A percentile compares a stretch with the other conserved stretches of the same genome.
These are phyloP conservation scores for Xylaria sp. DNA, from an alignment of 495 filamentous ascomycete species.

Conservation along the genomic window DNA sequence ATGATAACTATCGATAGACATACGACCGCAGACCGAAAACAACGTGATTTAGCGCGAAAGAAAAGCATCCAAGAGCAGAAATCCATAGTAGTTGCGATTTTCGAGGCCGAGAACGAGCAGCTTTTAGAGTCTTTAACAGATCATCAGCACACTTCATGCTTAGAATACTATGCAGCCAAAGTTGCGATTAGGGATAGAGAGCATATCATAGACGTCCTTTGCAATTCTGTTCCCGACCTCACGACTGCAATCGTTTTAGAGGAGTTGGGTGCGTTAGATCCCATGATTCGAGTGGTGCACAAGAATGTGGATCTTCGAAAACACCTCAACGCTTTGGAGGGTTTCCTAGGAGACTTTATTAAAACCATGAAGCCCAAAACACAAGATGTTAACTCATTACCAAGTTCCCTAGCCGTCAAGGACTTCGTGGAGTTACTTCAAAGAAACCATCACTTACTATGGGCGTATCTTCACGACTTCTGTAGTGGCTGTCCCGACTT, in stretches of 20 bases:
- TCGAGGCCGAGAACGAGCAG: slow-evolving; percentile 42
- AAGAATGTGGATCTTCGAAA: slow-evolving; percentile 68
- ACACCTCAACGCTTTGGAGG: slow-evolving; percentile 62
- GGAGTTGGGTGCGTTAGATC: slow-evolving; percentile 65
- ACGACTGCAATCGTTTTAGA: slow-evolving; percentile 65
- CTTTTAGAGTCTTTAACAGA: slow-evolving; percentile 50
- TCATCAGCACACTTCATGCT: slow-evolving; percentile 58
- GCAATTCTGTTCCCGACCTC: slow-evolving; percentile 64
- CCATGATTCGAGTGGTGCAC: slow-evolving; percentile 68
- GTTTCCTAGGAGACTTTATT: slow-evolving; percentile 68
- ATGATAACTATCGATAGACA: slow-evolving; percentile 58
- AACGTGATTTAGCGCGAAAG: slow-evolving; percentile 56
- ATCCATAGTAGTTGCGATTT: slow-evolving; percentile 62
- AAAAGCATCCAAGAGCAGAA: slow-evolving; percentile 42
- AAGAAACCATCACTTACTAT: slow-evolving; percentile 59
- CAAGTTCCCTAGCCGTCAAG: slow-evolving; percentile 60
- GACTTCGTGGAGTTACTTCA: slow-evolving; percentile 66
- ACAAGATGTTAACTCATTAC: slow-evolving; percentile 15
- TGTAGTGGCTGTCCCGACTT: slow-evolving; percentile 67
- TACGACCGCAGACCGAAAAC: slow-evolving; percentile 49
- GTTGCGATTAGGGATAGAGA: slow-evolving; percentile 68
- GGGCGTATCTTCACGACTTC: slow-evolving; percentile 68
- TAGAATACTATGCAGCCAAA: slow-evolving; percentile 64
- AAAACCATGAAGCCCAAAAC: slow-evolving; percentile 46
- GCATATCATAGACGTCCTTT: slow-evolving; percentile 62